Percentiles rank a stretch among this genome's conserved stretches.
Evolutionary conservation across 176 grass and related monocot genomes (phyloP).

Genomic region (Carex kokanica): DNA sequence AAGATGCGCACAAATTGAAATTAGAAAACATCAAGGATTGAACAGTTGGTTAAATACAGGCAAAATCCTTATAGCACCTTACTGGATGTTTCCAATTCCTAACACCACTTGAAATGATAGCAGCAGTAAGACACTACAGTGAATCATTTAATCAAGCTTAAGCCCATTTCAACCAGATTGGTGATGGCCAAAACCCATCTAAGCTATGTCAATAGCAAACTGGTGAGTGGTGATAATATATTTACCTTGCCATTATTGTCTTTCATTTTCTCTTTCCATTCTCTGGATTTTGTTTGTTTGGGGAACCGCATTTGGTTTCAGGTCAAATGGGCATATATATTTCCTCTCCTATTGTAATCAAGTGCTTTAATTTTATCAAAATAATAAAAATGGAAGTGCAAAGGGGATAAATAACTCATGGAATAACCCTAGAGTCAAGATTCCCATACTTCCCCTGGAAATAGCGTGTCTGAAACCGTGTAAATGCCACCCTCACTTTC

Average conservation of each 20-base stretch:
- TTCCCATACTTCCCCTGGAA: conserved; percentile 99
- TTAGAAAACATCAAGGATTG: not conserved
- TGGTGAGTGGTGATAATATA: no score
- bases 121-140: not conserved
- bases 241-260: not conserved
- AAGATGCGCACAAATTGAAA: conserved; percentile 2
- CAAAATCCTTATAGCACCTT: conserved; percentile 11
- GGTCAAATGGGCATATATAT: not conserved
- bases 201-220: not conserved
- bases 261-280: not conserved
- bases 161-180: not conserved
- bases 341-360: not conserved
- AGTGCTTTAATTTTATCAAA: not conserved
- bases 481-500: conserved; percentile 97
- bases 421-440: conserved; percentile 98
- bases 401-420: conserved; percentile 61
- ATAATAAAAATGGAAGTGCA: not conserved
- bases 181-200: not conserved
- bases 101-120: not conserved
- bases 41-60: not conserved
- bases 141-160: conserved; percentile 1
- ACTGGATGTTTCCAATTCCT: not conserved
- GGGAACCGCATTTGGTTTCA: not conserved
- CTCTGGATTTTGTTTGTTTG: not conserved
- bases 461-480: conserved; percentile 91